These are phyloP conservation scores for Neonectria neomacrospora DNA, from an alignment of 2,329 filamentous ascomycete genomes.

Conservation along the genomic window DNA sequence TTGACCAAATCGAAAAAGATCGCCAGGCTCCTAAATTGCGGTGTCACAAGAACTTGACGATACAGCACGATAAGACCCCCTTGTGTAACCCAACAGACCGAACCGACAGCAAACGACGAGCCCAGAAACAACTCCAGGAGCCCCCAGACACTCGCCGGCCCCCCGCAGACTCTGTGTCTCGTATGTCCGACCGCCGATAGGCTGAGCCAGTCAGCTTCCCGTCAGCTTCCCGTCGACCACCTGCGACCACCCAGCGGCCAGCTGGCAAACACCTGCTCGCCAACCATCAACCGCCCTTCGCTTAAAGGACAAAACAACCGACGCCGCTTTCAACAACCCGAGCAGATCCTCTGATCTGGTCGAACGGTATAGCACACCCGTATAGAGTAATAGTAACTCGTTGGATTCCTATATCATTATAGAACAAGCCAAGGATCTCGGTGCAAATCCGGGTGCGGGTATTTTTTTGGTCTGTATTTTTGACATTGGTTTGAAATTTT, in stretches of 20 bases:
- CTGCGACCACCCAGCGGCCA: conserved; percentile 32
- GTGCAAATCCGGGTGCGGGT: conserved; percentile 52
- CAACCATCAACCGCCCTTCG: background rate
- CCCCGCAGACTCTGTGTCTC: background rate
- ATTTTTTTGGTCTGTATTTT: conserved; percentile 32
- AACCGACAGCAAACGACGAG: background rate
- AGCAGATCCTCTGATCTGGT: conserved; percentile 26
- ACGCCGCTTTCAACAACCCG: conserved; percentile 27
- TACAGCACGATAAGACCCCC: background rate
- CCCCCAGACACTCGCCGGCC: background rate
- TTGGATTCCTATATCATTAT: conserved; percentile 49
- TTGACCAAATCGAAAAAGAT: background rate
- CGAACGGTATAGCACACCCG: conserved; percentile 44
- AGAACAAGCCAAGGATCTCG: conserved; percentile 50
- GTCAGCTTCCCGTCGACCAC: conserved; percentile 4
- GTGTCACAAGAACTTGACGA: background rate
- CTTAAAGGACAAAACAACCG: conserved; percentile 31
- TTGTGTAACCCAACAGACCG: background rate
- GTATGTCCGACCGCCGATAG: background rate
- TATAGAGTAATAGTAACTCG: conserved; percentile 52
- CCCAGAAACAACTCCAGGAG: background rate
- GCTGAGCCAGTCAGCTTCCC: conserved; percentile 21
- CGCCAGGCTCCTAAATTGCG: background rate
- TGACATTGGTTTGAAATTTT: background rate
- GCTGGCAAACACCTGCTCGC: conserved; percentile 26